phyloP scores from a whole-genome alignment of 179 eudicot species.

The Pouteria campechiana region DNA sequence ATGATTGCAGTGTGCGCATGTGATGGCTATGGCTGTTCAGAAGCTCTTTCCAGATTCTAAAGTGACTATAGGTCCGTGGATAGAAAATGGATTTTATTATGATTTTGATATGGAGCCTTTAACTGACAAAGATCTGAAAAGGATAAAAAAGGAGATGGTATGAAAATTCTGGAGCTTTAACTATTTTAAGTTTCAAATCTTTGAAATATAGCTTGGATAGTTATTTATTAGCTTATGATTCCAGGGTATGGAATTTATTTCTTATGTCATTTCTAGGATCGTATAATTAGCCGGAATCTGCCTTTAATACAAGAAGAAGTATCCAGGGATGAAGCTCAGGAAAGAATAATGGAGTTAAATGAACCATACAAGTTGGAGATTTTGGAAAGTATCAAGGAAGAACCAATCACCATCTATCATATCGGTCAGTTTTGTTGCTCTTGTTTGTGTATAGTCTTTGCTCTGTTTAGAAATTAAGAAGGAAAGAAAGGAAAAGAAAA shows the following conservation, averaged over 20 bases:
- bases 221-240: conserved; percentile 40
- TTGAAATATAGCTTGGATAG: conserved; percentile 22
- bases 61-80: conserved; percentile 99
- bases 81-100: conserved; percentile 89
- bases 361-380: conserved; percentile 95
- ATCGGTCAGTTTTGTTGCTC: conserved; percentile 46
- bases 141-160: conserved; percentile 97
- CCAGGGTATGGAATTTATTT: conserved; percentile 59
- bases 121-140: conserved; percentile 89
- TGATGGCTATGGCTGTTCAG: conserved; percentile 99
- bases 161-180: conserved; percentile 33
- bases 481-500: too few relatives aligned
- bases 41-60: conserved; percentile 88
- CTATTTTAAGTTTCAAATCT: conserved; percentile 1
- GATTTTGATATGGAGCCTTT: conserved; percentile 97
- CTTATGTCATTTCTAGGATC: conserved; percentile 90
- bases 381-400: conserved; percentile 77
- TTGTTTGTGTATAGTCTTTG: too few relatives aligned
- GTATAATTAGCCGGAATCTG: conserved; percentile 78
- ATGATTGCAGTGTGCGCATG: conserved; percentile 94
- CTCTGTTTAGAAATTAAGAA: too few relatives aligned
- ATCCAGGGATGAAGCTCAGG: conserved; percentile 82
- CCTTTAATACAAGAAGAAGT: conserved; percentile 91
- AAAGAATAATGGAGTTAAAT: conserved; percentile 62
- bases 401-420: conserved; percentile 93